phyloP scores from a whole-genome alignment of 768 basidiomycete genomes.

The Multifurca ochricompacta region DNA sequence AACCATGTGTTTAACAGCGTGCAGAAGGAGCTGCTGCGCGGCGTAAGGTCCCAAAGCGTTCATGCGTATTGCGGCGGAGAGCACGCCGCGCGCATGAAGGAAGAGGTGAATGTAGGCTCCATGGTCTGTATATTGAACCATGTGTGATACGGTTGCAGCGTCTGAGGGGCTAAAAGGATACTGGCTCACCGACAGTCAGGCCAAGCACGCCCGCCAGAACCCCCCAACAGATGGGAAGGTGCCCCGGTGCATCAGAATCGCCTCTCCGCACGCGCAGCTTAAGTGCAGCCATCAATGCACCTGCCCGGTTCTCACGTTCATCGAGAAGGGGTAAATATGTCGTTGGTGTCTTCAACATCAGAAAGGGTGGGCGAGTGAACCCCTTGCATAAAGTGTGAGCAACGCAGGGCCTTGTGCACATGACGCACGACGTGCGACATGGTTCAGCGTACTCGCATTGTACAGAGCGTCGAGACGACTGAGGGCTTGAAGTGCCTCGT shows the following conservation, averaged over 20 bases:
- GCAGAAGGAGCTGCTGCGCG: constrained; percentile 80
- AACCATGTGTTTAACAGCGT: constrained; percentile 61
- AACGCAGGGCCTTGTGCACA: constrained; percentile 89
- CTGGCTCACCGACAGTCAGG: constrained; percentile 52
- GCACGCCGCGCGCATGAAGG: constrained; percentile 80
- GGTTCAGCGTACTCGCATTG: constrained; percentile 83
- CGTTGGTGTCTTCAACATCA: constrained; percentile 22
- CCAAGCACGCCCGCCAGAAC: constrained; percentile 71
- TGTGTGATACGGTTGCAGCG: neutral
- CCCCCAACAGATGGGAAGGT: constrained; percentile 90
- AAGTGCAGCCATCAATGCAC: constrained; percentile 50
- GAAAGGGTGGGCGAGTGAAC: constrained; percentile 49
- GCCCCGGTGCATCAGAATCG: constrained; percentile 49
- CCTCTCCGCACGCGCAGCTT: constrained; percentile 62
- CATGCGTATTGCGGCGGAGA: constrained; percentile 88
- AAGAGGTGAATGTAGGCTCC: constrained; percentile 86
- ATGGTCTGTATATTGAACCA: constrained; percentile 48
- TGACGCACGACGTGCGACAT: constrained; percentile 81
- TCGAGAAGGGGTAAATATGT: constrained; percentile 13
- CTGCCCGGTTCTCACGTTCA: constrained; percentile 24
- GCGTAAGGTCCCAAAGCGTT: constrained; percentile 91
- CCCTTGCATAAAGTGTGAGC: constrained; percentile 79
- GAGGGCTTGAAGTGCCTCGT: constrained; percentile 36
- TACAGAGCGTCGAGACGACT: constrained; percentile 63
- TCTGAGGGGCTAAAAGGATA: neutral